Conservation (phyloP, 1,284 basidiomycete genomes). For the Trametes polyzona region DNA sequence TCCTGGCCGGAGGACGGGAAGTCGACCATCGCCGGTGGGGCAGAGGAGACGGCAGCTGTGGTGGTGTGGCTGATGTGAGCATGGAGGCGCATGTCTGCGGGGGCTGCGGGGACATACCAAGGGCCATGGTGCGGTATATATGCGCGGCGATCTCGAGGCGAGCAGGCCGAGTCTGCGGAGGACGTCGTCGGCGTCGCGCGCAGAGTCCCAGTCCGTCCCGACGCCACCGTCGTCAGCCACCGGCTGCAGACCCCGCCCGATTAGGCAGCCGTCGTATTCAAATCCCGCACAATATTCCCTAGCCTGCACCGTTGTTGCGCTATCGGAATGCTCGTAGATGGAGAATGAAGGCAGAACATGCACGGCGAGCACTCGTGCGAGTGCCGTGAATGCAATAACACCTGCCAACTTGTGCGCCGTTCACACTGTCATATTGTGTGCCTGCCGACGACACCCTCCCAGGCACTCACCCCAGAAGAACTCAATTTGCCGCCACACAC, state of each 20-base stretch:
- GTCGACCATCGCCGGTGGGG: constrained; percentile 34
- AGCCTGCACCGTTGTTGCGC: neutral
- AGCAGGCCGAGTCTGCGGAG: neutral
- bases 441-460: neutral
- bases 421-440: neutral
- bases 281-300: neutral
- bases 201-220: constrained; percentile 4
- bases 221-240: constrained; percentile 30
- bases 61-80: neutral
- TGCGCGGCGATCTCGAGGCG: neutral
- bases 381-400: too few species aligned
- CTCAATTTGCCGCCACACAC: neutral
- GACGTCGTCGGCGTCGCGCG: constrained; percentile 10
- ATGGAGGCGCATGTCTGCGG: neutral
- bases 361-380: neutral
- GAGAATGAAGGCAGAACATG: neutral
- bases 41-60: constrained; percentile 21
- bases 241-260: constrained; percentile 9
- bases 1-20: constrained; percentile 36
- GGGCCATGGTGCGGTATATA: constrained; percentile 19
- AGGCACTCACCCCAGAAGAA: neutral
- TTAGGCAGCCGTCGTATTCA: constrained; percentile 12
- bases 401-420: neutral
- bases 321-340: neutral
- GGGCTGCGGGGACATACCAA: constrained; percentile 11